phyloP scores from a whole-genome alignment of 2,329 filamentous ascomycete genomes.

The Chrysoporthe austroafricana region DNA sequence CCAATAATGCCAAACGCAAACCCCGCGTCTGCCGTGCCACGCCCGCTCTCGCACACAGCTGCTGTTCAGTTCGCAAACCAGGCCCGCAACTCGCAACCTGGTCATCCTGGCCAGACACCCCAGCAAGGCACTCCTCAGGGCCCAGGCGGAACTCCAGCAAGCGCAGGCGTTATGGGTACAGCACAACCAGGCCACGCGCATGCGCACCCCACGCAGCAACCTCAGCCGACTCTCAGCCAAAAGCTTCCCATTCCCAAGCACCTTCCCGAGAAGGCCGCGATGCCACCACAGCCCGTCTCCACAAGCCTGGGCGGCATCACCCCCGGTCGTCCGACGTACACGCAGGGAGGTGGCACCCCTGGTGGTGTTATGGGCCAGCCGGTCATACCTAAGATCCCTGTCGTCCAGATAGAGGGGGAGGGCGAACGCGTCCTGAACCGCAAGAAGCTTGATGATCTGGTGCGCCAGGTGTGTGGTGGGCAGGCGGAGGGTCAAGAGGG shows the following conservation, averaged over 20 bases:
- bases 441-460: slow-evolving; percentile 94
- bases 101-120: slow-evolving; percentile 28
- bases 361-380: slow-evolving; percentile 88
- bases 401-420: slow-evolving; percentile 87
- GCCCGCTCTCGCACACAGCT: slow-evolving; percentile 53
- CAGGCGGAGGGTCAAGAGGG: slow-evolving; percentile 72
- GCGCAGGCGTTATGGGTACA: slow-evolving; percentile 29
- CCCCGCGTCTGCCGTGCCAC: slow-evolving; percentile 44
- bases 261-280: slow-evolving; percentile 68
- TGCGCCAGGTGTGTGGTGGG: slow-evolving; percentile 88
- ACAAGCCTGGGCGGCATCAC: slow-evolving; percentile 63
- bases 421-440: slow-evolving; percentile 94
- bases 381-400: slow-evolving; percentile 77
- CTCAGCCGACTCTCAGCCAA: slow-evolving; percentile 44
- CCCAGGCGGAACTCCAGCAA: slow-evolving; percentile 27
- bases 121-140: slow-evolving; percentile 28
- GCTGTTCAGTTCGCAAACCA: slow-evolving; percentile 55
- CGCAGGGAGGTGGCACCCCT: slow-evolving; percentile 74
- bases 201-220: slow-evolving; percentile 49
- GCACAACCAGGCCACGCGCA: slow-evolving; percentile 47
- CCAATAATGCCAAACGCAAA: slow-evolving; percentile 30
- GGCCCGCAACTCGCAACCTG: slow-evolving; percentile 37
- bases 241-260: slow-evolving; percentile 86
- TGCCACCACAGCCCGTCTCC: slow-evolving; percentile 72
- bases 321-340: slow-evolving; percentile 78